Evolutionary conservation across 208 protist species (phyloP), one percentile per base, ranked within the genome.

Genomic region (Crithidia sp.): DNA sequence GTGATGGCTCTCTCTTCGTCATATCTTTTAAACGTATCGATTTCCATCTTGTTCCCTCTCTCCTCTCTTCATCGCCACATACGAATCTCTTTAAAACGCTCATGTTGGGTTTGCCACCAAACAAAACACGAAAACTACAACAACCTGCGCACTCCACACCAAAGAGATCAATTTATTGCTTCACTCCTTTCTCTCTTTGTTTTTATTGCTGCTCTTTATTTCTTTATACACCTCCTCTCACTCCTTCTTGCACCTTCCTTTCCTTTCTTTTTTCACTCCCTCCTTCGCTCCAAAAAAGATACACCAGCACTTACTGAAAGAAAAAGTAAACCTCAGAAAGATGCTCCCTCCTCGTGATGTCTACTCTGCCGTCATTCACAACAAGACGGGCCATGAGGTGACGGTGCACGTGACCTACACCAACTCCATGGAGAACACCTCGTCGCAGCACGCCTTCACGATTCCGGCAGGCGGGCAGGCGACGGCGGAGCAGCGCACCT

Each of bases 291-390:
- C 39, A 40, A 37, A 43, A 43, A 8, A 47, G 28, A 28, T 28
- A 28, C 28, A 28, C 28, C 28, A 28, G 28, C 28, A 28, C 28
- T 28, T 28, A 28, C 28, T 28, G 28, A 28, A 28, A 28, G 28
- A 28, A 28, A 28, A 28, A 28, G 28, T 28, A 28, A 28, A 28
- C 0, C 28, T 28, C 13, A 39, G n/a, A 67, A 74, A 40, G 16
- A 91, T 91, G 86, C 78, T 81, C 37, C 76, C 89, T 10, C 89
- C 89, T 56, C 71, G 63, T n/a, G 76, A 94, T 61, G 89, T 91
- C 41, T 94, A 91, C 76, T 91, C 89, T 40, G 69, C 73, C 37
- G 54, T 85, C 9, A 81, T 91, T 60, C 76, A 77, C 78, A 94
- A 91, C 61, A 40, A 77, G 3, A 79, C 84, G 0, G 49, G 17